phyloP scores from a whole-genome alignment of 2,329 filamentous ascomycete species.

The Fusarium armeniacum region DNA sequence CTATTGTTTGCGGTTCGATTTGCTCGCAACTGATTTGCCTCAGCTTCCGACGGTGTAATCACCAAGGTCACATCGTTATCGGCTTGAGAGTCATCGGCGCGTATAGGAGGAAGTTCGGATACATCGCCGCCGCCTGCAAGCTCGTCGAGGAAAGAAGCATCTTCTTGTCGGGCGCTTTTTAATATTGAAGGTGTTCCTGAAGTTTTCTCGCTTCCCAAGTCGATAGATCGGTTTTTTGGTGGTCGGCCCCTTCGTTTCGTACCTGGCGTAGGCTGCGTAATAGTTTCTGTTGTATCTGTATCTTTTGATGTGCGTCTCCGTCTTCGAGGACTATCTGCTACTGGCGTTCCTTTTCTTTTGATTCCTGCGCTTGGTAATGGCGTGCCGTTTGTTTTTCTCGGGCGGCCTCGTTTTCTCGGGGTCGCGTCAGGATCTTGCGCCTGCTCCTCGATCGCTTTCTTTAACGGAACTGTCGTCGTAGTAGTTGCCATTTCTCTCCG shows the following conservation, averaged over 20 bases:
- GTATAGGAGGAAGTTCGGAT: constrained; percentile 36
- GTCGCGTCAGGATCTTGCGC: constrained; percentile 52
- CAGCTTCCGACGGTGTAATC: constrained; percentile 45
- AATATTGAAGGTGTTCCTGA: constrained; percentile 31
- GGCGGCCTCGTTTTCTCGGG: constrained; percentile 62
- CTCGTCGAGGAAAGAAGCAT: constrained; percentile 49
- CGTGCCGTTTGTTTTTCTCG: constrained; percentile 66
- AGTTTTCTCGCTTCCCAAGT: constrained; percentile 40
- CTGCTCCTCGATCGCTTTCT: constrained; percentile 56
- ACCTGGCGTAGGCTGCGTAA: constrained; percentile 53
- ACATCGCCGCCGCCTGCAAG: constrained; percentile 43
- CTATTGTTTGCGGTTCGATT: constrained; percentile 24
- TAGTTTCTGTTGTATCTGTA: constrained; percentile 45
- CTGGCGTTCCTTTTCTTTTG: constrained; percentile 64
- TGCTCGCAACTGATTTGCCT: constrained; percentile 19
- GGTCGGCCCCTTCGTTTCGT: constrained; percentile 51
- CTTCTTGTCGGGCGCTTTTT: constrained; percentile 39
- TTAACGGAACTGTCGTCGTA: constrained; percentile 67
- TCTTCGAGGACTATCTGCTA: constrained; percentile 54
- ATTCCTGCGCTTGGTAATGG: constrained; percentile 61
- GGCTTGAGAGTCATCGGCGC: constrained; percentile 48
- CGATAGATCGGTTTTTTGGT: constrained; percentile 49
- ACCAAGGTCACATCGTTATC: constrained; percentile 50
- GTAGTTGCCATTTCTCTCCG: constrained; percentile 60
- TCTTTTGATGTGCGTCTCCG: constrained; percentile 53